A percentile compares a stretch with the other conserved stretches of the same genome.
phyloP scores from a whole-genome alignment of 148 eudicot species.

The Talinum fruticosum region DNA sequence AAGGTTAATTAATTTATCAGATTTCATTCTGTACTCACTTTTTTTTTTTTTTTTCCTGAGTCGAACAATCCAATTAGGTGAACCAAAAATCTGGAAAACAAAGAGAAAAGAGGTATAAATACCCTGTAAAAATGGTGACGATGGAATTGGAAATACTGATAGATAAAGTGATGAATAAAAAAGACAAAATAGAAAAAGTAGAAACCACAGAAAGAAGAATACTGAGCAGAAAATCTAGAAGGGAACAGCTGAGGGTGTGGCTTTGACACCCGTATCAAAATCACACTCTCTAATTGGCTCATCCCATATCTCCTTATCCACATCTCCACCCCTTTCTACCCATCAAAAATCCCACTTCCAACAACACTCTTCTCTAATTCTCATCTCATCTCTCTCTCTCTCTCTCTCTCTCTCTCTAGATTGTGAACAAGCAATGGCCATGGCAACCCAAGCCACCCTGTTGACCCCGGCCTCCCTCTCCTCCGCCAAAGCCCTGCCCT shows the following conservation, averaged over 20 bases:
- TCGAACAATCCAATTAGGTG: no score
- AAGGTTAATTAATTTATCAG: no score
- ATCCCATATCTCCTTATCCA: constrained; percentile 59
- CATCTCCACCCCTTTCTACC: constrained; percentile 5
- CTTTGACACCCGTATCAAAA: constrained; percentile 41
- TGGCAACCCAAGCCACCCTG: constrained; percentile 83
- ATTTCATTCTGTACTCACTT: no score
- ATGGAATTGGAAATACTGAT: no score
- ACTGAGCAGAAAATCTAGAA: not conserved
- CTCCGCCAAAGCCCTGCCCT: constrained; percentile 25
- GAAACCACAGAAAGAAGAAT: not conserved
- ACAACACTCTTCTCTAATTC: not conserved
- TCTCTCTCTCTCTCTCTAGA: constrained; percentile 23
- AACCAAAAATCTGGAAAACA: no score
- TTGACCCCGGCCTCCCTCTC: constrained; percentile 52
- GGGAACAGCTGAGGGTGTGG: not conserved
- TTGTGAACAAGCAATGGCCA: constrained; percentile 50
- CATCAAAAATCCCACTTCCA: not conserved
- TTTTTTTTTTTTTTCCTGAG: no score
- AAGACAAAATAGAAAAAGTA: not conserved
- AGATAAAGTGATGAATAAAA: no score
- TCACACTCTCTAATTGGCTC: constrained; percentile 58
- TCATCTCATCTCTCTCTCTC: not conserved
- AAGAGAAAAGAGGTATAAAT: no score
- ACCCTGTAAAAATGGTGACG: no score